These are phyloP conservation scores for Neurospora terricola DNA, from an alignment of 495 filamentous ascomycete species.

Conservation along the genomic window DNA sequence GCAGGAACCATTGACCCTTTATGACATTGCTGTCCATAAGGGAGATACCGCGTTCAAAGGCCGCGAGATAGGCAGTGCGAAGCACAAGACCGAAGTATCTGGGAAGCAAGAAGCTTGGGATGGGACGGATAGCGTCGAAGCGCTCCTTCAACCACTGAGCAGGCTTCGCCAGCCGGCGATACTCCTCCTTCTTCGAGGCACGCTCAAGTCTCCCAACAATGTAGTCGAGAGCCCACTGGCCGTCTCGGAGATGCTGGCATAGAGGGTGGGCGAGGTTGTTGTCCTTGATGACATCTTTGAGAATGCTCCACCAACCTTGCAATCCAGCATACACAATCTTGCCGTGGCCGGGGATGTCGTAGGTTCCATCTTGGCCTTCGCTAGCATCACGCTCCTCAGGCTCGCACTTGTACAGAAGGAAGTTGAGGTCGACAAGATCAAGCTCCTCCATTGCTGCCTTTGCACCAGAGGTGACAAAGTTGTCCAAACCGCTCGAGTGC, in stretches of 20 bases:
- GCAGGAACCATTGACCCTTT: slow-evolving; percentile 73
- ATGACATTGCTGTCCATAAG: slow-evolving; percentile 69
- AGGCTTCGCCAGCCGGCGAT: slow-evolving; percentile 48
- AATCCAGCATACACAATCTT: slow-evolving; percentile 89
- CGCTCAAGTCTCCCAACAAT: slow-evolving; percentile 68
- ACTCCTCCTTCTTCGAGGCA: slow-evolving; percentile 49
- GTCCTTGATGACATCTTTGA: slow-evolving; percentile 73
- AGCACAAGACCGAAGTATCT: slow-evolving; percentile 88
- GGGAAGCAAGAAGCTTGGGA: slow-evolving; percentile 85
- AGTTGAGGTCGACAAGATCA: slow-evolving; percentile 76
- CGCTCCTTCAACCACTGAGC: slow-evolving; percentile 72
- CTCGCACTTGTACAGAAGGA: slow-evolving; percentile 84
- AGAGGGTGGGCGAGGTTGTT: slow-evolving; percentile 91
- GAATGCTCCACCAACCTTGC: slow-evolving; percentile 96
- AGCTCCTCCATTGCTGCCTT: slow-evolving; percentile 67
- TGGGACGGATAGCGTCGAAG: slow-evolving; percentile 69
- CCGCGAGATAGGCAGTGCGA: slow-evolving; percentile 75
- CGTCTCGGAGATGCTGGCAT: slow-evolving; percentile 83
- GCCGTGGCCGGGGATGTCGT: slow-evolving; percentile 74
- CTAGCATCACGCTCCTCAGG: slow-evolving; percentile 82
- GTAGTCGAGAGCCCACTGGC: slow-evolving; percentile 93
- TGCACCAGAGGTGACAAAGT: slow-evolving; percentile 71
- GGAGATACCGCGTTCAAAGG: slow-evolving; percentile 64
- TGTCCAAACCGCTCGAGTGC: slow-evolving; percentile 68
- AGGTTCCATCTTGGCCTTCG: slow-evolving; percentile 71